phyloP scores from a whole-genome alignment of 1,139 yeast genomes.

The Geotrichum australiense region DNA sequence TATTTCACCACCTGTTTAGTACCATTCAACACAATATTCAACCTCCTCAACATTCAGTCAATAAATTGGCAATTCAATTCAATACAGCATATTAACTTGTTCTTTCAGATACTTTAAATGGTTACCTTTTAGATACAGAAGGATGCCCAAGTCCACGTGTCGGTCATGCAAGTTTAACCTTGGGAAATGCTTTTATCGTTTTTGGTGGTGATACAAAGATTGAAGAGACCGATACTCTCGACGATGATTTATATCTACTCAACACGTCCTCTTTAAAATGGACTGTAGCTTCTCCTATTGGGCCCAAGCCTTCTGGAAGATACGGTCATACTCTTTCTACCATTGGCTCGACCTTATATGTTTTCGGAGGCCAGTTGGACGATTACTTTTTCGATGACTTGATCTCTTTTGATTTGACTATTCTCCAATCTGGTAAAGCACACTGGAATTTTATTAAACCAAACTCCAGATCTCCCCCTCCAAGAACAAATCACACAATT shows the following conservation, averaged over 20 bases:
- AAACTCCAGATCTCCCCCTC: conserved; percentile 51
- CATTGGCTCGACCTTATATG: conserved; percentile 64
- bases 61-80: too few relatives aligned
- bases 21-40: too few relatives aligned
- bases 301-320: conserved; percentile 82
- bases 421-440: conserved; percentile 78
- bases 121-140: conserved; percentile 61
- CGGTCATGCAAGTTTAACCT: conserved; percentile 86
- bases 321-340: conserved; percentile 83
- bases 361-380: conserved; percentile 95
- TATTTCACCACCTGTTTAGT: too few relatives aligned
- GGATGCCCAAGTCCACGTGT: conserved; percentile 92
- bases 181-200: conserved; percentile 91
- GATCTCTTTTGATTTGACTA: conserved; percentile 78
- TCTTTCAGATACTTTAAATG: conserved; percentile 36
- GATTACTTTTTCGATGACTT: conserved; percentile 80
- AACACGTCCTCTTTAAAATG: conserved; percentile 86
- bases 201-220: conserved; percentile 97
- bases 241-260: conserved; percentile 84
- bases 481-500: conserved; percentile 89
- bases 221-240: conserved; percentile 63
- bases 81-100: too few relatives aligned
- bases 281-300: conserved; percentile 80
- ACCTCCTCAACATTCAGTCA: too few relatives aligned
- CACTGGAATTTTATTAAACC: conserved; percentile 76